Evolutionary conservation across 78 protist genomes (phyloP).

Genomic region (Paratrimastix pyriformis): DNA sequence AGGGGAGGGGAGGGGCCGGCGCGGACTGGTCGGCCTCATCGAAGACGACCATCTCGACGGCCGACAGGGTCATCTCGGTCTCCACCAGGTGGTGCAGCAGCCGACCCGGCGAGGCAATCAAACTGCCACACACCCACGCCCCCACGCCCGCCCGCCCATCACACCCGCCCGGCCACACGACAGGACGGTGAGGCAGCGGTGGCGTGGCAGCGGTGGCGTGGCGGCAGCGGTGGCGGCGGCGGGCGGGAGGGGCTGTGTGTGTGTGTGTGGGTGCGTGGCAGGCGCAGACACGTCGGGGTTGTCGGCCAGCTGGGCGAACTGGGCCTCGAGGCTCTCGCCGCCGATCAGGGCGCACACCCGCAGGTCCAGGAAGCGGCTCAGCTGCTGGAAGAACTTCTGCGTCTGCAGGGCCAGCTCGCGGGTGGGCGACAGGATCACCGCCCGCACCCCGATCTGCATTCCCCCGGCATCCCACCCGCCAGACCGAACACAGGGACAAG

Average conservation of each 20-base stretch:
- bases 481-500: no score
- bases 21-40: slow-evolving; percentile 94
- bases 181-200: background rate
- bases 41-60: slow-evolving; percentile 70
- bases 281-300: slow-evolving; percentile 74
- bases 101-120: slow-evolving; percentile 98
- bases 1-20: background rate
- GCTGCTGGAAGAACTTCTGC: slow-evolving; percentile 46
- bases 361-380: slow-evolving; percentile 53
- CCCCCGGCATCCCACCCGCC: background rate
- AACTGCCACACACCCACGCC: no score
- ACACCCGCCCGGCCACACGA: no score
- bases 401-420: slow-evolving; percentile 98
- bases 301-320: slow-evolving; percentile 61
- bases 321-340: slow-evolving; percentile 80
- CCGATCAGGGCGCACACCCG: slow-evolving; percentile 76
- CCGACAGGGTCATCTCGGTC: slow-evolving; percentile 48
- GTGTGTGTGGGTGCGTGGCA: background rate
- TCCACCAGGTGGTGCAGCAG: slow-evolving; percentile 74
- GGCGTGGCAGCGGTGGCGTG: background rate
- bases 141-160: no score
- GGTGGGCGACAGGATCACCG: slow-evolving; percentile 87
- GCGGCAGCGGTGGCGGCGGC: background rate
- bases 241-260: background rate
- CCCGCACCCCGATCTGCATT: slow-evolving; percentile 81